phyloP scores from a whole-genome alignment of 306 rosid species.

The Lathyrus tuberosus region DNA sequence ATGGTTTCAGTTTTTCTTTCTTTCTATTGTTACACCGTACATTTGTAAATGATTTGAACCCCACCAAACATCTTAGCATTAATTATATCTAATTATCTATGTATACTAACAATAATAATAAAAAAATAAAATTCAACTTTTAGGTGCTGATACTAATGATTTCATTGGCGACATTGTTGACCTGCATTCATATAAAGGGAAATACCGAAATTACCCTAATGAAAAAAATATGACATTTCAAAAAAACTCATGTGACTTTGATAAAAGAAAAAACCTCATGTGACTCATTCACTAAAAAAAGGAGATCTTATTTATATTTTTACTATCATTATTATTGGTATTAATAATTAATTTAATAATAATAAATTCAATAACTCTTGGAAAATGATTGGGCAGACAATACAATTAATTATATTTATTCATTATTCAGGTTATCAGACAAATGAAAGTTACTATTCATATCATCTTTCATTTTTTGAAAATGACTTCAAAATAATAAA shows the following conservation, averaged over 20 bases:
- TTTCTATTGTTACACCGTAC: not conserved
- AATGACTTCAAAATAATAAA: too few species aligned
- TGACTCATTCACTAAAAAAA: not conserved
- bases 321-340: too few species aligned
- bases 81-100: not conserved
- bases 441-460: too few species aligned
- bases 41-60: slow-evolving; percentile 12
- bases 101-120: not conserved
- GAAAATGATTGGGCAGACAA: not conserved
- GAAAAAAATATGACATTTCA: not conserved
- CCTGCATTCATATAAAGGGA: slow-evolving; percentile 11
- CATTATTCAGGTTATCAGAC: too few species aligned
- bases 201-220: not conserved
- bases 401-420: too few species aligned
- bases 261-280: not conserved
- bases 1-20: not conserved
- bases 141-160: not conserved
- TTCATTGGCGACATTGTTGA: slow-evolving; percentile 29
- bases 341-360: too few species aligned
- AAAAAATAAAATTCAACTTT: slow-evolving; percentile 31
- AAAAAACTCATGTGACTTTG: not conserved
- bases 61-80: slow-evolving; percentile 10
- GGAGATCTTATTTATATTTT: not conserved
- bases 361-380: not conserved
- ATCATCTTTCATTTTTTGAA: too few species aligned